These are phyloP conservation scores for Melaleuca quinquenervia DNA, from an alignment of 345 rosid species.

Conservation along the genomic window DNA sequence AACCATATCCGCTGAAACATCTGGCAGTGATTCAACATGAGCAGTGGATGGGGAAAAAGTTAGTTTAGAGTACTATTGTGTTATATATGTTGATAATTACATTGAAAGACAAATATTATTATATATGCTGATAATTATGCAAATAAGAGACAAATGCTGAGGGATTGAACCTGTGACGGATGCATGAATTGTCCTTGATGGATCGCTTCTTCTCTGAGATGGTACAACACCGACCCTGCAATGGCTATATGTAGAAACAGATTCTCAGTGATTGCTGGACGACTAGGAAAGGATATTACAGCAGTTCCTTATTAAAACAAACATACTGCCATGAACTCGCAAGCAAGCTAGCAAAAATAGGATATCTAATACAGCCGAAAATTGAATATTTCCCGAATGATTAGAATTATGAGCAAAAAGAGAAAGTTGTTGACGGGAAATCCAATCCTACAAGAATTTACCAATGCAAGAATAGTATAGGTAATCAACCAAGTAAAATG, in stretches of 20 bases:
- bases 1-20: slow-evolving; percentile 32
- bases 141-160: background rate
- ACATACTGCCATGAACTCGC: background rate
- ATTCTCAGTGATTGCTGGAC: background rate
- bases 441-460: too few relatives aligned
- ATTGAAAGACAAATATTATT: background rate
- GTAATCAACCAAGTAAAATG: background rate
- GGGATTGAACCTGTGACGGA: slow-evolving; percentile 42
- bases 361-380: too few relatives aligned
- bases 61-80: background rate
- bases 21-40: slow-evolving; percentile 15
- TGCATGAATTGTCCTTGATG: slow-evolving; percentile 17
- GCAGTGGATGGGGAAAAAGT: background rate
- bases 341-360: background rate
- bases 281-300: background rate
- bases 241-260: background rate
- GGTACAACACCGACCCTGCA: slow-evolving; percentile 14
- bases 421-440: too few relatives aligned
- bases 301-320: background rate
- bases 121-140: background rate
- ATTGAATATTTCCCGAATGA: too few relatives aligned
- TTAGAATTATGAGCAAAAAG: too few relatives aligned
- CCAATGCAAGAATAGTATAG: too few relatives aligned
- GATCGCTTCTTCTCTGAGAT: slow-evolving; percentile 20
- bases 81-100: background rate